phyloP scores from a whole-genome alignment of 805 yeast species.

The Barnettozyma sp. region DNA sequence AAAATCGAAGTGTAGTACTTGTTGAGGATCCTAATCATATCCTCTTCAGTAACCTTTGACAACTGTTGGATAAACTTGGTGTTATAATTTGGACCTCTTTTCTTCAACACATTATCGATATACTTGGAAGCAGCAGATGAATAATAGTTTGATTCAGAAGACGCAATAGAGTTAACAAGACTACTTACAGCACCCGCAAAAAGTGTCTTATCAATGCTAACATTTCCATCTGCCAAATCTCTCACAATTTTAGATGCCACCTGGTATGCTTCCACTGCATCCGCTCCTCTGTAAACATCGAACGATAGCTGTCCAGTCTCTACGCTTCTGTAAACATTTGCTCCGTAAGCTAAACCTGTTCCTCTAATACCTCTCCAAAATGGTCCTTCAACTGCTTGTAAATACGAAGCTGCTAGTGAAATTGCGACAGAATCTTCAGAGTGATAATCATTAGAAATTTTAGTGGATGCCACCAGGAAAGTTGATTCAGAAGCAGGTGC shows the following conservation, averaged over 20 bases:
- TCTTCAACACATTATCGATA: slow-evolving; percentile 55
- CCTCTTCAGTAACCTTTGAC: slow-evolving; percentile 45
- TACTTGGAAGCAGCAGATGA: slow-evolving; percentile 64
- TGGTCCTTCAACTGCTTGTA: slow-evolving; percentile 91
- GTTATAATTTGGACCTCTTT: slow-evolving; percentile 65
- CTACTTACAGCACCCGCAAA: slow-evolving; percentile 72
- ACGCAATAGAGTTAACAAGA: slow-evolving; percentile 66
- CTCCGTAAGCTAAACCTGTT: slow-evolving; percentile 90
- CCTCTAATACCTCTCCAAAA: slow-evolving; percentile 96
- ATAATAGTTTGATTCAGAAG: slow-evolving; percentile 54
- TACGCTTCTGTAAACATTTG: slow-evolving; percentile 46
- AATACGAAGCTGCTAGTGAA: slow-evolving; percentile 63
- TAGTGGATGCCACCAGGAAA: slow-evolving; percentile 52
- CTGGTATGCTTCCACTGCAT: slow-evolving; percentile 53
- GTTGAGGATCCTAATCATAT: slow-evolving; percentile 42
- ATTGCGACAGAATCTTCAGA: slow-evolving; percentile 63
- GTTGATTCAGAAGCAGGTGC: slow-evolving; percentile 85
- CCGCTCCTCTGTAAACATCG: slow-evolving; percentile 76
- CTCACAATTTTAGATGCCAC: slow-evolving; percentile 61
- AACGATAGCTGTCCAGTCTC: slow-evolving; percentile 66
- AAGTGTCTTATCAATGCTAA: slow-evolving; percentile 47
- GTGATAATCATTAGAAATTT: slow-evolving; percentile 48
- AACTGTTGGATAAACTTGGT: slow-evolving; percentile 45
- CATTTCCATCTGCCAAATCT: slow-evolving; percentile 48
- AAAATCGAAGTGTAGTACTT: slow-evolving; percentile 64